Evolutionary conservation across 2,329 filamentous ascomycete species (phyloP), one percentile per base, ranked within the genome.

Genomic region (Cladosporium oxysporum): DNA sequence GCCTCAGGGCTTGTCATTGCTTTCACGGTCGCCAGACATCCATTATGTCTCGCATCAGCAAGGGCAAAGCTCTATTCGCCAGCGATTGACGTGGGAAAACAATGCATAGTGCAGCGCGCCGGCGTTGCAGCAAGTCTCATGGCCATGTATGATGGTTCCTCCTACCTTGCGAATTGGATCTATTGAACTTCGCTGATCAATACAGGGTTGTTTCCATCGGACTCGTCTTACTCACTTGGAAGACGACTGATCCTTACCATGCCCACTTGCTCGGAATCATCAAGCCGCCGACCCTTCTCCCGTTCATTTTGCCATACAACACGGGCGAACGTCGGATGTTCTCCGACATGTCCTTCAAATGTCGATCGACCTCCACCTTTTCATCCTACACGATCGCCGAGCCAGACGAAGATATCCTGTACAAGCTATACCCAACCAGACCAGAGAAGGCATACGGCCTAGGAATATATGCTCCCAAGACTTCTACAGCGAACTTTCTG

Each of bases 311-410:
- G 2, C 69, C 71, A 11, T 70, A 74, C 49, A 70, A 68, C 28
- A 66, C 67, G 23, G 29, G 58, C 14, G 58, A 68, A 10, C 66
- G 62, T 11, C 49, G 68, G 2, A 69, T 68, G 58, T 68, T 61
- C 63, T 74, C 72, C 11, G 70, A 74, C n/a, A 72, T 74, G 70
- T 74, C 74, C 3, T 74, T 75, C 68, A 73, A 75, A 63, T 75
- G 74, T 67, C 69, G 72, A 33, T 73, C 74, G 11, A 72, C 73
- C 1, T 67, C 68, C 3, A 72, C 72, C 0, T 67, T 75, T 2
- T 69, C 71, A 3, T 67, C 68, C 5, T 62, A 67, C 31, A 71
- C 68, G 3, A 59, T 69, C 12, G 41, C 65, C 0, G 55, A 65
- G 10, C 35, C 52, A 64, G 28, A 64, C 61, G 28, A 58, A 52